These are phyloP conservation scores for Astrothelium macrocarpum DNA, from an alignment of 495 filamentous ascomycete species.

Conservation along the genomic window DNA sequence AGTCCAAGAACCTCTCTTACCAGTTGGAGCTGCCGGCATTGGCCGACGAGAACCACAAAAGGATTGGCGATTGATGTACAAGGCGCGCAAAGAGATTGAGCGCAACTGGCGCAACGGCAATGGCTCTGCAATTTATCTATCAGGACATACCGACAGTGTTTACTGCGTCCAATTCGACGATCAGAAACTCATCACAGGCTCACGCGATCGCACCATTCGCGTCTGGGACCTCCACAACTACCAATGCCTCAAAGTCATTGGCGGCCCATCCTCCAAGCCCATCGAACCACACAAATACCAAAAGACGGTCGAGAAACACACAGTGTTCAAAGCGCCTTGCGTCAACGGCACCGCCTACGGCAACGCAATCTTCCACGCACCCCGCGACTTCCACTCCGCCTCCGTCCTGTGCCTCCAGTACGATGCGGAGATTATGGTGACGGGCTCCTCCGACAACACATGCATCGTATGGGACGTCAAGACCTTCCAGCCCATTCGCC, in stretches of 20 bases:
- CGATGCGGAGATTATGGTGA: conserved; percentile 84
- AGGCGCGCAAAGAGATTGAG: conserved; percentile 62
- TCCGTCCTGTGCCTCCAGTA: conserved; percentile 93
- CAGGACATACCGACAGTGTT: conserved; percentile 87
- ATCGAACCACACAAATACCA: conserved; percentile 18
- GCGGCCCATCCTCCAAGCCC: conserved; percentile 33
- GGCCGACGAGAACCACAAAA: conserved; percentile 43
- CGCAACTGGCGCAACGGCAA: conserved; percentile 68
- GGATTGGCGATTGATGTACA: conserved; percentile 82
- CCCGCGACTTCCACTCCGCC: conserved; percentile 56
- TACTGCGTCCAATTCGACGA: conserved; percentile 98
- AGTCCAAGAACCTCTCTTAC: conserved; percentile 13
- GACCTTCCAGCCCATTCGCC: conserved; percentile 64
- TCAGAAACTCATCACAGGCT: conserved; percentile 93
- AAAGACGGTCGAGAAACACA: conserved; percentile 21
- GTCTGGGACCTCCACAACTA: conserved; percentile 89
- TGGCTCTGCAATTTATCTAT: conserved; percentile 73
- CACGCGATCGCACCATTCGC: conserved; percentile 86
- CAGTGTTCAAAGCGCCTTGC: conserved; percentile 32
- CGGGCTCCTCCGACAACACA: conserved; percentile 82
- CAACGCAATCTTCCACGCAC: conserved; percentile 29
- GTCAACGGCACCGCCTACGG: conserved; percentile 39
- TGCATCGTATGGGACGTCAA: conserved; percentile 86
- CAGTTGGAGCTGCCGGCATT: conserved; percentile 35
- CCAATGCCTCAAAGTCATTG: conserved; percentile 72